A percentile compares a stretch with the other conserved stretches of the same genome.
phyloP scores from a whole-genome alignment of 192 early-diverging fungal species.

The Backusella sp. region DNA sequence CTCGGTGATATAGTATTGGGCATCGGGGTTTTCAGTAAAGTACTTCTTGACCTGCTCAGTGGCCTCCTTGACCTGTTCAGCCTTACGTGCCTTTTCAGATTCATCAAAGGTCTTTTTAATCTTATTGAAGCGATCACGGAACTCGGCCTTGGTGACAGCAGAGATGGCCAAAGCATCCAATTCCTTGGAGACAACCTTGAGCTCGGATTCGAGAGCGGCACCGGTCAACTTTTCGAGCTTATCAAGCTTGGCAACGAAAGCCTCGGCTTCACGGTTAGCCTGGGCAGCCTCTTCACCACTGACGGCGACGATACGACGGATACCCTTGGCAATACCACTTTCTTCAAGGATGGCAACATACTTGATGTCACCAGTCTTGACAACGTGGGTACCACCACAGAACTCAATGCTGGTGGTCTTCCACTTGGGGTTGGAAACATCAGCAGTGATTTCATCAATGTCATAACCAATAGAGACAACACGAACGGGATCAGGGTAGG shows the following conservation, averaged over 20 bases:
- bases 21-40: constrained; percentile 67
- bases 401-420: constrained; percentile 86
- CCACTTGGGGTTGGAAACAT: constrained; percentile 83
- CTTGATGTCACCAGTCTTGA: constrained; percentile 88
- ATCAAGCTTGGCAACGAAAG: constrained; percentile 65
- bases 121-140: constrained; percentile 67
- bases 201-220: constrained; percentile 64
- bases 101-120: constrained; percentile 87
- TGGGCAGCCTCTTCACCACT: constrained; percentile 88
- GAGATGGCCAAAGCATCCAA: constrained; percentile 80
- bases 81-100: constrained; percentile 86
- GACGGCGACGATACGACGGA: constrained; percentile 91
- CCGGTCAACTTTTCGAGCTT: constrained; percentile 56
- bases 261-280: constrained; percentile 63
- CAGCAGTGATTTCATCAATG: constrained; percentile 80
- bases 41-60: constrained; percentile 72
- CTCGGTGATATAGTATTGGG: constrained; percentile 52
- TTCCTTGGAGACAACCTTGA: constrained; percentile 81
- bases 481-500: constrained; percentile 96
- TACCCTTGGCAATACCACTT: constrained; percentile 91
- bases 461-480: constrained; percentile 92
- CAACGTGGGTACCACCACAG: constrained; percentile 98
- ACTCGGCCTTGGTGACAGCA: constrained; percentile 69
- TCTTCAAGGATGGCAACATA: constrained; percentile 87
- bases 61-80: constrained; percentile 78